Evolutionary conservation across 208 protist species (phyloP).

Genomic region (Balamuthia mandrillaris): DNA sequence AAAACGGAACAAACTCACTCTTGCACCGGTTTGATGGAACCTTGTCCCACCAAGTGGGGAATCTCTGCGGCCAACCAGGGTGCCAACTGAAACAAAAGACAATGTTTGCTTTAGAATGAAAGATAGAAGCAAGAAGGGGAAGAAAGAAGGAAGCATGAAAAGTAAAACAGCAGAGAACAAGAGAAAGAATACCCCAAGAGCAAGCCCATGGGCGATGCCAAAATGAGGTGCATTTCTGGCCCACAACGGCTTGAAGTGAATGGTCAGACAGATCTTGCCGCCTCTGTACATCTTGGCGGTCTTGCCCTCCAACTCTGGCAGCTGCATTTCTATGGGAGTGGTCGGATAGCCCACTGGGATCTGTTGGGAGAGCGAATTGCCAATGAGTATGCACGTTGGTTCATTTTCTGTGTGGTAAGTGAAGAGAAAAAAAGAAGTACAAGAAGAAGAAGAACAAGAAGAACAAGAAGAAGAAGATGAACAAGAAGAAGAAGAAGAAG

Average conservation of each 20-base stretch:
- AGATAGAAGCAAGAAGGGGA: neutral
- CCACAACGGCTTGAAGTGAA: constrained; percentile 96
- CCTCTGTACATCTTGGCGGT: constrained; percentile 98
- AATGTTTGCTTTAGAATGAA: neutral
- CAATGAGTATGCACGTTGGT: neutral
- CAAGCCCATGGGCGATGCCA: constrained; percentile 94
- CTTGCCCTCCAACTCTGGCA: constrained; percentile 95
- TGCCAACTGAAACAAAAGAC: constrained; percentile 55
- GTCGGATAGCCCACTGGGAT: constrained; percentile 94
- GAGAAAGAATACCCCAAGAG: constrained; percentile 82
- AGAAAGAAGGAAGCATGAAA: neutral
- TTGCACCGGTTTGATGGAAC: constrained; percentile 43
- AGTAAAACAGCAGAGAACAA: no score
- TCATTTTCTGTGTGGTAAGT: neutral
- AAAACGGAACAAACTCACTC: no score
- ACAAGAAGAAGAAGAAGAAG: neutral
- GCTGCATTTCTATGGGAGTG: constrained; percentile 88
- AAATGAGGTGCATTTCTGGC: constrained; percentile 93
- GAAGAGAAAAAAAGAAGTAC: neutral
- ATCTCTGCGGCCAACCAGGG: constrained; percentile 96
- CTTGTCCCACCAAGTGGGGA: constrained; percentile 88
- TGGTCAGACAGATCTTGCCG: constrained; percentile 95
- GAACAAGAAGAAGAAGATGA: neutral
- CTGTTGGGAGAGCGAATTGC: constrained; percentile 31
- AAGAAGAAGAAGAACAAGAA: neutral